Evolutionary conservation across 192 early-diverging fungal genomes (phyloP).

Genomic region (Gamsiella multidivaricata): DNA sequence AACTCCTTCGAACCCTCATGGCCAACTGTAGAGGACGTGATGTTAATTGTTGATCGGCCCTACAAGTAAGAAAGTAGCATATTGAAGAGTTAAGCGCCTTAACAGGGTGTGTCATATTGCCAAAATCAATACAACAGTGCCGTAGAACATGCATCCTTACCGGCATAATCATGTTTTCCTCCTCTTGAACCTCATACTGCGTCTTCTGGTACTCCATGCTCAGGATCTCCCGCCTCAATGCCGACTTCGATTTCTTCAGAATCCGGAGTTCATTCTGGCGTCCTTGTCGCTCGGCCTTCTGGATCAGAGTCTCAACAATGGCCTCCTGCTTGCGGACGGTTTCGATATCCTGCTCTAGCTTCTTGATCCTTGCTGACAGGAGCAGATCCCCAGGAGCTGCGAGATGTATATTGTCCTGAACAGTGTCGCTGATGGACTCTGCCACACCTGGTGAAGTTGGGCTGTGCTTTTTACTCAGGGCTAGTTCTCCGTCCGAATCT

Average conservation of each 20-base stretch:
- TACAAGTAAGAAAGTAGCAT: conserved; percentile 7
- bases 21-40: conserved; percentile 63
- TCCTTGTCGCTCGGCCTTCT: conserved; percentile 64
- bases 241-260: conserved; percentile 66
- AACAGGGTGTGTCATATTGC: too few species aligned
- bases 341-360: conserved; percentile 64
- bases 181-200: conserved; percentile 66
- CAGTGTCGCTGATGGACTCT: conserved; percentile 53
- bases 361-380: conserved; percentile 62
- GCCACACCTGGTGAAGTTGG: neutral
- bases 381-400: conserved; percentile 79
- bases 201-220: conserved; percentile 71
- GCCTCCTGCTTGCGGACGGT: conserved; percentile 71
- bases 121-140: neutral
- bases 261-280: conserved; percentile 72
- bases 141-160: conserved; percentile 50
- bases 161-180: conserved; percentile 70
- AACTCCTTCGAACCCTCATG: conserved; percentile 64
- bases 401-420: conserved; percentile 63
- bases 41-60: conserved; percentile 62
- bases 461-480: neutral
- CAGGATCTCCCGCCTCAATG: conserved; percentile 66
- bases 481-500: neutral
- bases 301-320: conserved; percentile 73
- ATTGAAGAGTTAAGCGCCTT: too few species aligned